These are phyloP conservation scores for Leishmania turanica DNA, from an alignment of 208 protist species.

Conservation along the genomic window DNA sequence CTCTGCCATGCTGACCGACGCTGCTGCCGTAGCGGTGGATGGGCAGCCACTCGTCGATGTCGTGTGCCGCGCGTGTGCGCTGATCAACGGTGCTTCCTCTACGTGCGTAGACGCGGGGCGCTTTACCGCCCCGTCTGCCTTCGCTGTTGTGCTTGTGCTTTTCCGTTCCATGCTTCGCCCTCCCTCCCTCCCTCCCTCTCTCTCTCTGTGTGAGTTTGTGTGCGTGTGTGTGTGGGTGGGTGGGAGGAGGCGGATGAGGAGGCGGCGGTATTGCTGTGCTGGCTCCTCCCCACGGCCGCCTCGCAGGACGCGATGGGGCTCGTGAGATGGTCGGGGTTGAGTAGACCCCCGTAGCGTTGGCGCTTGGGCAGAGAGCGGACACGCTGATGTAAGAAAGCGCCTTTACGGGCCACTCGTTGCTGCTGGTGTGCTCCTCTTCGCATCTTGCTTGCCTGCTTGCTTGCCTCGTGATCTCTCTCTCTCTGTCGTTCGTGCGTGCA, in stretches of 20 bases:
- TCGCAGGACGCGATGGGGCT: not conserved
- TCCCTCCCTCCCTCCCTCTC: conserved; percentile 9
- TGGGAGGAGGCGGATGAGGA: no score
- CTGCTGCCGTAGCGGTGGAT: not conserved
- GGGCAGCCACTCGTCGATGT: not conserved
- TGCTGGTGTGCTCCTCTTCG: not conserved
- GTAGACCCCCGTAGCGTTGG: not conserved
- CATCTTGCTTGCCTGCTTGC: not conserved
- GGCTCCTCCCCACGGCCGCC: not conserved
- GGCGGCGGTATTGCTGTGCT: not conserved
- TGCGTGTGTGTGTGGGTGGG: not conserved
- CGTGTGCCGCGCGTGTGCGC: not conserved
- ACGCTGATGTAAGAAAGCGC: not conserved
- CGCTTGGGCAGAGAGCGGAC: not conserved
- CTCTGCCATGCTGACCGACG: not conserved
- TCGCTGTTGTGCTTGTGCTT: not conserved
- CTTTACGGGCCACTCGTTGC: not conserved
- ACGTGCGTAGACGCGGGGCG: not conserved
- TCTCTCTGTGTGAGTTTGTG: conserved; percentile 10
- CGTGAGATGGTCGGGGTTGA: not conserved
- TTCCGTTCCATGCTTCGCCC: not conserved
- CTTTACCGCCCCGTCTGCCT: not conserved
- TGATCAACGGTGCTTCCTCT: not conserved
- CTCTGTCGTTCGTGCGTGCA: not conserved
- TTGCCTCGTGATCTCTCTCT: not conserved